Evolutionary conservation across 2,329 filamentous ascomycete genomes (phyloP).

Genomic region (Aaosphaeria arxii): DNA sequence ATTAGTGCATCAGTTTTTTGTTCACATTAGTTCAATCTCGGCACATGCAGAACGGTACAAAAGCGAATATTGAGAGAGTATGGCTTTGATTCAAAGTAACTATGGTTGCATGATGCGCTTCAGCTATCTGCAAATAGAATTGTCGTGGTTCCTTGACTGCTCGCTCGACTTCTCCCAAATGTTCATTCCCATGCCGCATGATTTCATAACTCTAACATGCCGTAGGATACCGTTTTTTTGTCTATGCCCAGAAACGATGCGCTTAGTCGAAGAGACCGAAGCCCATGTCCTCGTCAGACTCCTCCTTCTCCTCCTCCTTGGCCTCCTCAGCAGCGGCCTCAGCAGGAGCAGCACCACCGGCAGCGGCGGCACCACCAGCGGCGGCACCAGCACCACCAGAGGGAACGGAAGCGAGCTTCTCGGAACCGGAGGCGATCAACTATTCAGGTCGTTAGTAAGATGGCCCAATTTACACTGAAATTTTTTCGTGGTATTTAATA

Average conservation of each 20-base stretch:
- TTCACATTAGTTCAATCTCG: neutral
- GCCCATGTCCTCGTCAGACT: constrained; percentile 72
- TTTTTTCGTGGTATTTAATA: neutral
- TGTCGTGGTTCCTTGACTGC: constrained; percentile 24
- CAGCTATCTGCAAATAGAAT: constrained; percentile 13
- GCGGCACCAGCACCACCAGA: constrained; percentile 74
- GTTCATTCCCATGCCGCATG: constrained; percentile 27
- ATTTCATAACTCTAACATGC: constrained; percentile 26
- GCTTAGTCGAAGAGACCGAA: constrained; percentile 67
- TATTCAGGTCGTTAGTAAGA: constrained; percentile 37
- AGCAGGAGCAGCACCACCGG: constrained; percentile 57
- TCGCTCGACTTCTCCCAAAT: constrained; percentile 36
- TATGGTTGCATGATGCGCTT: constrained; percentile 9
- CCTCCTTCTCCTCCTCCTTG: constrained; percentile 76
- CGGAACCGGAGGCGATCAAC: constrained; percentile 86
- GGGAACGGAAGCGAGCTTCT: constrained; percentile 97
- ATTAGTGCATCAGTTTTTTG: neutral
- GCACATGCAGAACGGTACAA: neutral
- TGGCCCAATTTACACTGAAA: constrained; percentile 11
- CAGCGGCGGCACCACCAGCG: constrained; percentile 62
- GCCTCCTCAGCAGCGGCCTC: constrained; percentile 54
- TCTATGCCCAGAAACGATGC: constrained; percentile 19
- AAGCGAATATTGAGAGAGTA: constrained; percentile 9
- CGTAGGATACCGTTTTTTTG: constrained; percentile 24
- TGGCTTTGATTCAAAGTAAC: constrained; percentile 36